Base-by-base conservation (phyloP, 371 early-diverging fungal genomes). In the Dinochytrium kinnereticum region DNA sequence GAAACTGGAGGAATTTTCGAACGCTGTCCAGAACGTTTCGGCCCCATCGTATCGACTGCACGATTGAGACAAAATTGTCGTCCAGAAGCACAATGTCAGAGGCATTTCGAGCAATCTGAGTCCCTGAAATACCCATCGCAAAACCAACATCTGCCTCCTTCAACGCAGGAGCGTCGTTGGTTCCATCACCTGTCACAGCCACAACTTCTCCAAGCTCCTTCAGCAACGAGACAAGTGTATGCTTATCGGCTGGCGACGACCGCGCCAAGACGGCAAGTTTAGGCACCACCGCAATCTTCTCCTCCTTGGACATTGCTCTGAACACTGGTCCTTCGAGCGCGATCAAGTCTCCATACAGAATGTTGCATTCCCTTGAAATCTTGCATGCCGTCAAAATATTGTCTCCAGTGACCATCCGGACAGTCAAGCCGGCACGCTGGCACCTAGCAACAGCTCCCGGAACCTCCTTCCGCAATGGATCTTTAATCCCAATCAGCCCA, bases 321-420 rank as follows among this genome's bases (percentile, higher is more conserved):
- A 96, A 93, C 76, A 91, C 90, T 17, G 94, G 89, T 36, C 98
- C 98, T 21, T 92, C 90, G 82, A 97, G 0, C 97, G 91, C 93
- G 40, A 91, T 70, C 7, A 59, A 59, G 30, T 38, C 92, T 75
- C 89, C 89, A 59, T 88, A 89, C 67, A 93, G 82, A 66, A 98
- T 97, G 65, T 94, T 94, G 67, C 94, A 92, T 57, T 93, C 90
- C 64, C 85, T 90, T 53, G 96, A 97, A 82, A 98, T 95, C 1
- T 93, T 91, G 31, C 89, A 86, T 13, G 99, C 98, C 0, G 96
- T 97, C 59, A 90, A 87, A 36, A 94, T 76, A 78, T 95, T 95
- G 85, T 98, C 99, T 72, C 99, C 99, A 2, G 99, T 98, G 67
- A 98, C 96, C 96, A 98, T 97, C 36, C 94, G 91, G 21, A 97